These are phyloP conservation scores for Silene uniflora DNA, from an alignment of 148 eudicot genomes.

Conservation along the genomic window DNA sequence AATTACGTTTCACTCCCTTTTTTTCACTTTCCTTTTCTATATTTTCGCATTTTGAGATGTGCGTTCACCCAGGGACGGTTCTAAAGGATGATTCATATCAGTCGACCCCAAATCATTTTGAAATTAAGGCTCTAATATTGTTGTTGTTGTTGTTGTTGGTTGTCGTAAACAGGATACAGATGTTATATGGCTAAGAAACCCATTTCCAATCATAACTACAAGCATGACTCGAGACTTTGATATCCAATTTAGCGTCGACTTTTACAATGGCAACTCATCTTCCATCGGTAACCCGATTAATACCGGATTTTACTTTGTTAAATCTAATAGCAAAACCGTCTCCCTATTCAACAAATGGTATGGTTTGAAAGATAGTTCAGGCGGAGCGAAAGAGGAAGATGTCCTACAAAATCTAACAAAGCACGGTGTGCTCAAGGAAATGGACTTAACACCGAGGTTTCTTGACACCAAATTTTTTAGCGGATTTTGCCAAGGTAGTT, in stretches of 20 bases:
- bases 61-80: too few species aligned
- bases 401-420: slow-evolving; percentile 39
- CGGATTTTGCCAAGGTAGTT: slow-evolving; percentile 57
- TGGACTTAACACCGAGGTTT: slow-evolving; percentile 34
- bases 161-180: slow-evolving; percentile 51
- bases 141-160: too few species aligned
- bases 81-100: too few species aligned
- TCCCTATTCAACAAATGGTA: slow-evolving; percentile 60
- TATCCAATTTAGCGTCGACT: slow-evolving; percentile 49
- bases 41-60: too few species aligned
- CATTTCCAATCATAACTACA: slow-evolving; percentile 36
- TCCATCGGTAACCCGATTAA: too few species aligned
- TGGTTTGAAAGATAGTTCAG: slow-evolving; percentile 39
- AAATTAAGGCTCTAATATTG: too few species aligned
- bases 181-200: slow-evolving; percentile 65
- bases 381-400: slow-evolving; percentile 67
- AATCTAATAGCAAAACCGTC: slow-evolving; percentile 51
- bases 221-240: slow-evolving; percentile 28
- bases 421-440: slow-evolving; percentile 22
- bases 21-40: too few species aligned
- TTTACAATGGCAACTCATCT: slow-evolving; percentile 34
- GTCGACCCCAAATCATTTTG: too few species aligned
- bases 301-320: too few species aligned
- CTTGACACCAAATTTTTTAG: slow-evolving; percentile 55
- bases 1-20: too few species aligned